Evolutionary conservation across 2,329 filamentous ascomycete species (phyloP).

Genomic region (Furcasterigmium sp.): DNA sequence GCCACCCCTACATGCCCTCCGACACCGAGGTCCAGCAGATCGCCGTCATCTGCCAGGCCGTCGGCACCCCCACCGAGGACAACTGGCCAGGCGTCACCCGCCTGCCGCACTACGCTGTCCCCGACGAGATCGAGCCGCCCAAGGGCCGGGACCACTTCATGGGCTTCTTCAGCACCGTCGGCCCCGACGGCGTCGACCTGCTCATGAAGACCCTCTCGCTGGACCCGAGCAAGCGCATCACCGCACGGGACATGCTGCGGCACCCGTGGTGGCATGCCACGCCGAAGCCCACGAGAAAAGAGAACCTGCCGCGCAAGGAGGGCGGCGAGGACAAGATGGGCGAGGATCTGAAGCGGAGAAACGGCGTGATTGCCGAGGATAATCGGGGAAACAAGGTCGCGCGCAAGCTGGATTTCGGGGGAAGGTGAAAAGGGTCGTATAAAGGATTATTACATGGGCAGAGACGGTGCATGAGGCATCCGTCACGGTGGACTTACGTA

Average conservation of each 20-base stretch:
- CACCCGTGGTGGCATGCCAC: slow-evolving; percentile 84
- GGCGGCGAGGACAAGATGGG: slow-evolving; percentile 71
- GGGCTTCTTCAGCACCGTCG: slow-evolving; percentile 72
- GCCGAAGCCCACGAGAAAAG: slow-evolving; percentile 75
- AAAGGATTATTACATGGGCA: too few relatives aligned
- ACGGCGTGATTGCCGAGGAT: slow-evolving; percentile 61
- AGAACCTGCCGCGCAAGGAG: slow-evolving; percentile 74
- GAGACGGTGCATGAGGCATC: background rate
- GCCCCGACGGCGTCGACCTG: slow-evolving; percentile 78
- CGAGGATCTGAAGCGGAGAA: slow-evolving; percentile 73
- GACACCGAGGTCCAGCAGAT: slow-evolving; percentile 85
- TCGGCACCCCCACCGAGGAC: slow-evolving; percentile 88
- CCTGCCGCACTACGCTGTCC: slow-evolving; percentile 74
- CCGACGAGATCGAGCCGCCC: slow-evolving; percentile 54
- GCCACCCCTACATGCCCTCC: slow-evolving; percentile 77
- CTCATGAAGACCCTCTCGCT: slow-evolving; percentile 79
- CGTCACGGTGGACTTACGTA: background rate
- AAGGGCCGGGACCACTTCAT: slow-evolving; percentile 69
- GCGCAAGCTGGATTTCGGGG: slow-evolving; percentile 74
- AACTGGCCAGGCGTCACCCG: slow-evolving; percentile 90
- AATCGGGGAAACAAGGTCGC: slow-evolving; percentile 70
- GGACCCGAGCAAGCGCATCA: slow-evolving; percentile 81
- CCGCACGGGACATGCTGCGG: slow-evolving; percentile 69
- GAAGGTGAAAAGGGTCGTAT: slow-evolving; percentile 14
- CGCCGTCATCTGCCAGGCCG: slow-evolving; percentile 72